Conservation (phyloP, 2,329 filamentous ascomycete species). For the Pyrenochaeta sp. region DNA sequence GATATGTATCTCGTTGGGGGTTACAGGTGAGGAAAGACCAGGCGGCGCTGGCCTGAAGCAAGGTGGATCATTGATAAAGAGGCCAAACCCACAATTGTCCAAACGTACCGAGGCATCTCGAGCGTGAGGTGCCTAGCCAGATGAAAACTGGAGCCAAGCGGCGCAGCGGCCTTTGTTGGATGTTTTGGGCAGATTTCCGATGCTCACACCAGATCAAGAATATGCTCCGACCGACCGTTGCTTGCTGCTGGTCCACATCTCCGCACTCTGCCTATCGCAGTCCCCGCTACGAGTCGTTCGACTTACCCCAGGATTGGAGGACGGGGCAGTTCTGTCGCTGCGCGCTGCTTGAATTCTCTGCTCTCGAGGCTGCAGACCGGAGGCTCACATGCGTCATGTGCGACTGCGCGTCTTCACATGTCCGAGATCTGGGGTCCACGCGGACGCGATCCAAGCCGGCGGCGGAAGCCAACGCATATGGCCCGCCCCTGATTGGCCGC, state of each 20-base stretch:
- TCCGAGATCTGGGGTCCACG: constrained; percentile 16
- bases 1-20: background rate
- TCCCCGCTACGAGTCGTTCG: too few species aligned
- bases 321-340: too few species aligned
- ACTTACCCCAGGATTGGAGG: background rate
- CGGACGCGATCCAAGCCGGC: constrained; percentile 18
- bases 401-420: constrained; percentile 20
- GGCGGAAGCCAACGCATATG: constrained; percentile 14
- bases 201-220: background rate
- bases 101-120: constrained; percentile 11
- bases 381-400: constrained; percentile 15
- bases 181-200: constrained; percentile 1
- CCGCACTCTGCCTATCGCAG: too few species aligned
- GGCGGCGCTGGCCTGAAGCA: constrained; percentile 3
- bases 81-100: constrained; percentile 9
- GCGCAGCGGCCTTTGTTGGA: constrained; percentile 2
- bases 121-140: background rate
- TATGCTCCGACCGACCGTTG: background rate
- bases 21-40: background rate
- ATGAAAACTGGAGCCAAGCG: constrained; percentile 19
- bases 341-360: too few species aligned
- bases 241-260: too few species aligned
- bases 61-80: constrained; percentile 10
- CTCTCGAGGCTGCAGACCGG: background rate
- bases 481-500: constrained; percentile 13